A percentile compares a stretch with the other conserved stretches of the same genome.
These are phyloP conservation scores for Rhynchosporium graminicola DNA, from an alignment of 2,329 filamentous ascomycete species.

Conservation along the genomic window DNA sequence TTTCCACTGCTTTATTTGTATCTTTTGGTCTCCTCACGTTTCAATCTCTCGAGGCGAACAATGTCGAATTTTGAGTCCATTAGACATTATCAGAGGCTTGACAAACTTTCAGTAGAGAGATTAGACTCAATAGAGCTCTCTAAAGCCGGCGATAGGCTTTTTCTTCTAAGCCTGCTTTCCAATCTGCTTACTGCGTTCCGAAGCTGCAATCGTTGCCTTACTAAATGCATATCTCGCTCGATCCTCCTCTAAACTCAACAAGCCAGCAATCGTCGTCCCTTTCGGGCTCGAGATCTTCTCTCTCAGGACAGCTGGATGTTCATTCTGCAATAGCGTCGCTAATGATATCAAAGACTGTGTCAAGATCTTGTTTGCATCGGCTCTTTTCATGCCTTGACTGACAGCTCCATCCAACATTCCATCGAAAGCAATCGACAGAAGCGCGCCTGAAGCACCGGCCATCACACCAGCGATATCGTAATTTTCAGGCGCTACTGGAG, in stretches of 20 bases:
- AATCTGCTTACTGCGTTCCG: slow-evolving; percentile 46
- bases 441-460: slow-evolving; percentile 73
- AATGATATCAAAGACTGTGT: slow-evolving; percentile 69
- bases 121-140: too few species aligned
- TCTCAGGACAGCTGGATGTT: slow-evolving; percentile 73
- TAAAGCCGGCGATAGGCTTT: background rate
- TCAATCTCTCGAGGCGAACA: too few species aligned
- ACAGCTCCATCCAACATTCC: slow-evolving; percentile 76
- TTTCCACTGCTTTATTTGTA: too few species aligned
- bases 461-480: slow-evolving; percentile 76
- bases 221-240: slow-evolving; percentile 66
- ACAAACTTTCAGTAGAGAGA: too few species aligned
- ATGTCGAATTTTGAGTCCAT: too few species aligned
- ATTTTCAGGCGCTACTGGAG: slow-evolving; percentile 62
- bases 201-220: slow-evolving; percentile 68
- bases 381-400: slow-evolving; percentile 73
- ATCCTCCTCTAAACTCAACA: slow-evolving; percentile 74
- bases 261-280: slow-evolving; percentile 75
- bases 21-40: too few species aligned
- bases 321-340: slow-evolving; percentile 53
- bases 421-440: slow-evolving; percentile 74
- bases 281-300: slow-evolving; percentile 77
- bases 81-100: too few species aligned
- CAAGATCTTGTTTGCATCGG: slow-evolving; percentile 74
- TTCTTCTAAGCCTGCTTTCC: slow-evolving; percentile 11